phyloP scores from a whole-genome alignment of 2,329 filamentous ascomycete species.

The Grosmannia clavigera region DNA sequence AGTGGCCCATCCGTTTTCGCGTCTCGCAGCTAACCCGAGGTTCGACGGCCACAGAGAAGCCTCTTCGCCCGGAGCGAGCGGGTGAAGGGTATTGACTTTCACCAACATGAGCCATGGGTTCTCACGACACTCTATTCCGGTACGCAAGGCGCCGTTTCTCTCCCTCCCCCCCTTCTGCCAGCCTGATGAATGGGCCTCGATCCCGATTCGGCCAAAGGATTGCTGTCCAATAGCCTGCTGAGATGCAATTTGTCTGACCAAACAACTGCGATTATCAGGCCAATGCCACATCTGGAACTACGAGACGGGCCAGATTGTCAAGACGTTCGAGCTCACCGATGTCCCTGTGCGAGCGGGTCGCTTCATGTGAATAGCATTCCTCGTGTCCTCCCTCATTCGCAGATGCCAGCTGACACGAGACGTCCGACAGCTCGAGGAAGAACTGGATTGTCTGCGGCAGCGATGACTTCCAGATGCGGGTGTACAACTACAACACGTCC shows the following conservation, averaged over 20 bases:
- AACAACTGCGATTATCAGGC: slow-evolving; percentile 37
- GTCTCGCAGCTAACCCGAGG: neutral
- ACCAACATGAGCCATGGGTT: slow-evolving; percentile 14
- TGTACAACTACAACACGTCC: slow-evolving; percentile 86
- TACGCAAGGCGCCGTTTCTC: slow-evolving; percentile 28
- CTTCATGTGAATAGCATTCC: slow-evolving; percentile 46
- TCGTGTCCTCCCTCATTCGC: neutral
- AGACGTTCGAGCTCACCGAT: slow-evolving; percentile 97
- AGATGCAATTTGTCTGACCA: neutral
- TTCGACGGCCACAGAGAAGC: slow-evolving; percentile 8
- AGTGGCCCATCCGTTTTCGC: no score
- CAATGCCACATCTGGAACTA: slow-evolving; percentile 99
- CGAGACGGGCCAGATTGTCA: slow-evolving; percentile 91
- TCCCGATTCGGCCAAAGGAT: neutral
- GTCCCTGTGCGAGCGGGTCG: slow-evolving; percentile 93
- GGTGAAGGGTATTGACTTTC: slow-evolving; percentile 15
- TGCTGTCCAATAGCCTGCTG: neutral
- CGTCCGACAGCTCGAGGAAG: slow-evolving; percentile 54
- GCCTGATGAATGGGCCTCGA: neutral
- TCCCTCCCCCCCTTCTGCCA: neutral
- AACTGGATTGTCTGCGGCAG: slow-evolving; percentile 98
- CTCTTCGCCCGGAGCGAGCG: slow-evolving; percentile 14
- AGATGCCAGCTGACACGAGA: neutral
- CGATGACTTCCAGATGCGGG: slow-evolving; percentile 60
- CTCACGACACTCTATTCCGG: slow-evolving; percentile 92